phyloP scores from a whole-genome alignment of 805 yeast genomes.

The Metschnikowia matae region DNA sequence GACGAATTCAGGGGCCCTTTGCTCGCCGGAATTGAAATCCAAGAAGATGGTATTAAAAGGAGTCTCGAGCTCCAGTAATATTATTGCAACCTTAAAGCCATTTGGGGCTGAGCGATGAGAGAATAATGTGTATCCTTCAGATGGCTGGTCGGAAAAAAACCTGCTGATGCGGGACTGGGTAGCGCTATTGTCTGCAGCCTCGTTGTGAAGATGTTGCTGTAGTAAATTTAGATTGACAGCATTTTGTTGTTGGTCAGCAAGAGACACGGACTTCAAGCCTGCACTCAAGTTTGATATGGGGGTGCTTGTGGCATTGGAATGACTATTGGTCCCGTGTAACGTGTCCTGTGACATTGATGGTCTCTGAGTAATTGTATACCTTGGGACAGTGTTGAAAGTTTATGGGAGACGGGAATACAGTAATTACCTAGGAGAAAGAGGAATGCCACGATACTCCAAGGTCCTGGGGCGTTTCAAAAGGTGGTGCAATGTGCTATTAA shows the following conservation, averaged over 20 bases:
- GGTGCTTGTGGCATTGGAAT: slow-evolving; percentile 2
- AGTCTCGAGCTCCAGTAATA: slow-evolving; percentile 76
- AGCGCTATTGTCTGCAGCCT: slow-evolving; percentile 33
- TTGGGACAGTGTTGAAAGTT: neutral
- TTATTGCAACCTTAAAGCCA: slow-evolving; percentile 93
- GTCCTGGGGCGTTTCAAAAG: neutral
- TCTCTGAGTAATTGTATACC: neutral
- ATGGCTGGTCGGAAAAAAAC: slow-evolving; percentile 73
- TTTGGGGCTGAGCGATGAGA: slow-evolving; percentile 87
- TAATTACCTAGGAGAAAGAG: neutral
- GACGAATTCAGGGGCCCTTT: slow-evolving; percentile 88
- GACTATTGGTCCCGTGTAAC: slow-evolving; percentile 1
- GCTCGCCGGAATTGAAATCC: slow-evolving; percentile 87
- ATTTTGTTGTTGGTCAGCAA: slow-evolving; percentile 40
- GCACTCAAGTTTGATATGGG: slow-evolving; percentile 45
- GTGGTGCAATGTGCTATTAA: neutral
- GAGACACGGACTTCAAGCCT: slow-evolving; percentile 41
- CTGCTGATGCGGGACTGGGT: slow-evolving; percentile 57
- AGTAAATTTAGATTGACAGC: slow-evolving; percentile 39
- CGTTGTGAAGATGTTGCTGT: slow-evolving; percentile 44
- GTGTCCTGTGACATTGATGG: slow-evolving; percentile 1
- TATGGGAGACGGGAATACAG: neutral
- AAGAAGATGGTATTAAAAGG: slow-evolving; percentile 76
- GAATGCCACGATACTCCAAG: neutral
- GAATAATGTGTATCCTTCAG: slow-evolving; percentile 80